Evolutionary conservation across 805 yeast genomes (phyloP), one percentile per base, ranked within the genome.

Genomic region (Komagataella phaffii): DNA sequence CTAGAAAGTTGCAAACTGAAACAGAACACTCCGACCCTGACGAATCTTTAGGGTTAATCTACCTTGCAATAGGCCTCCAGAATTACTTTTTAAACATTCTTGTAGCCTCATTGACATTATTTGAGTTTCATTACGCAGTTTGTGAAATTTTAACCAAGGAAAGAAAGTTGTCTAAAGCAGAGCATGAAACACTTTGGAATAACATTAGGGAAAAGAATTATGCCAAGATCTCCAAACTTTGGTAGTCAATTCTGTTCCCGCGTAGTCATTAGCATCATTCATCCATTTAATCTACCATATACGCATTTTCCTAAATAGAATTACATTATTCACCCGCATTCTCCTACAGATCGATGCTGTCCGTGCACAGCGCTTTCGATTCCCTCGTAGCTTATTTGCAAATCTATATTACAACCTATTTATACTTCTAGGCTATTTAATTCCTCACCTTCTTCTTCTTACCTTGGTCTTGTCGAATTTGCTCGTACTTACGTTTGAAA

Each of bases 401-500:
- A 14, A 3, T 8, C 40, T 30, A 30, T 30, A 14, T 30, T 30
- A 30, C 40, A 30, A 30, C 40, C 40, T 10, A 4, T 30, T 30
- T 8, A 30, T 30, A 30, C 40, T 3, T 10, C 14, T 30, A 2
- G 14, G n/a, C n/a, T 30, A 10, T 30, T 24, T 30, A 30, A 30
- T 30, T 30, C 12, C 40, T 30, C 14, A 30, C 77, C 63, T 78
- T 81, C 51, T 83, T 81, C 21, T 96, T 96, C 57, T 80, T 74
- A 7, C 64, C 62, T 57, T 72, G 77, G 55, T 76, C 70, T 10
- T 65, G 71, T 66, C 88, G 96, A 54, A 91, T 87, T 61, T 88
- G 96, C 40, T 69, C 64, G 63, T 85, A 91, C 67, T 85, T 86
- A 58, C 89, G 79, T 74, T 85, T 86, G 76, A 89, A 90, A 70